These are phyloP conservation scores for Trichophyton simii DNA, from an alignment of 2,329 filamentous ascomycete genomes.

Conservation along the genomic window DNA sequence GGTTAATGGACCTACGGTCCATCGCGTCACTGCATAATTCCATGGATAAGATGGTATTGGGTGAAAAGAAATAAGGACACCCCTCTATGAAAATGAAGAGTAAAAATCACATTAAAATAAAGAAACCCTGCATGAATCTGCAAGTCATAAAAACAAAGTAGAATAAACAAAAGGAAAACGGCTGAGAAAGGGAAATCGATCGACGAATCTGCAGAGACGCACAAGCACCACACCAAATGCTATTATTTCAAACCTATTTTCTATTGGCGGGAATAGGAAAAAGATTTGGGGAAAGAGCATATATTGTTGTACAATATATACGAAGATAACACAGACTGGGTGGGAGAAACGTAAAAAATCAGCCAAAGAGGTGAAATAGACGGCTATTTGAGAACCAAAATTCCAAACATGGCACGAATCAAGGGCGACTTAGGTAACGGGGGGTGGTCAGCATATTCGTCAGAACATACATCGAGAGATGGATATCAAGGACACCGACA, in stretches of 20 bases:
- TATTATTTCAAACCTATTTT: not conserved
- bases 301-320: slow-evolving; percentile 3
- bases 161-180: not conserved
- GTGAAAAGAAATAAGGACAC: not conserved
- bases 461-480: not conserved
- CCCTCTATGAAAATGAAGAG: not conserved
- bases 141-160: not conserved
- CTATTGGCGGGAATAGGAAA: not conserved
- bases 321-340: not conserved
- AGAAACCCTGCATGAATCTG: not conserved
- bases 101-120: not conserved
- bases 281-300: not conserved
- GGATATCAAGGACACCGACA: not conserved
- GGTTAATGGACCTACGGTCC: not conserved
- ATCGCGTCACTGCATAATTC: not conserved
- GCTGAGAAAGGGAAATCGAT: not conserved
- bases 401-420: not conserved
- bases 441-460: not conserved
- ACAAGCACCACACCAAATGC: not conserved
- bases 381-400: not conserved
- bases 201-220: slow-evolving; percentile 1
- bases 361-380: not conserved
- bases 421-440: not conserved
- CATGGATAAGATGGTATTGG: not conserved
- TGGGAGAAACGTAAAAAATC: not conserved